Conservation (phyloP, 225 moss, liverwort and hornwort species). For the Pseudoscleropodium purum region DNA sequence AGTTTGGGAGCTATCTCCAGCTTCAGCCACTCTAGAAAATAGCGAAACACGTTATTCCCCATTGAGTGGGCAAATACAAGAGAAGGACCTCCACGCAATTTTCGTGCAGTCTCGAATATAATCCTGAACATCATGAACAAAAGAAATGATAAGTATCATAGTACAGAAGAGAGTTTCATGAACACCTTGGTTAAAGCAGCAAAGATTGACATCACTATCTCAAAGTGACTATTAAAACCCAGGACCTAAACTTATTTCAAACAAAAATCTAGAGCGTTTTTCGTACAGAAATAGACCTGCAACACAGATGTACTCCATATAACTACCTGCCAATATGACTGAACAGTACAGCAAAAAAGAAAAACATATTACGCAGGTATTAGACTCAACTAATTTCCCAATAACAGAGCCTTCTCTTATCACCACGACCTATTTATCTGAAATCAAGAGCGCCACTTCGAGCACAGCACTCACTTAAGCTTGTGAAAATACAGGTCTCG, state of each 20-base stretch:
- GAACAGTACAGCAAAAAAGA: not conserved
- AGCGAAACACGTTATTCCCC: slow-evolving; percentile 95
- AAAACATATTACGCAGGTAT: not conserved
- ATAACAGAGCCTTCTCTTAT: not conserved
- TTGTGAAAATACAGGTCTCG: slow-evolving; percentile 94
- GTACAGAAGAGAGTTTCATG: not conserved
- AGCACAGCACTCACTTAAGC: slow-evolving; percentile 62
- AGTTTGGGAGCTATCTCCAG: slow-evolving; percentile 84
- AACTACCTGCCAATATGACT: not conserved
- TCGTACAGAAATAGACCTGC: not conserved
- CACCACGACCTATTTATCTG: not conserved
- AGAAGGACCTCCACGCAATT: slow-evolving; percentile 86
- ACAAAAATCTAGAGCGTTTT: not conserved
- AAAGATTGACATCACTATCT: not conserved
- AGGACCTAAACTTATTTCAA: not conserved
- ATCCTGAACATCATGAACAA: slow-evolving; percentile 33
- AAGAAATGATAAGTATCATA: not conserved
- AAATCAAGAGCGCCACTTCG: not conserved
- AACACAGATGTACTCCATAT: not conserved
- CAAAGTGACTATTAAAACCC: not conserved
- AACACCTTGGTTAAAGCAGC: not conserved
- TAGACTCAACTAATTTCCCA: not conserved
- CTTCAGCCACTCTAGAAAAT: slow-evolving; percentile 98
- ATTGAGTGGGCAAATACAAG: slow-evolving; percentile 94
- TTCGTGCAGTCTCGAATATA: slow-evolving; percentile 89